Evolutionary conservation across 116 monocot genomes (phyloP).

Genomic region (Cymodocea nodosa): DNA sequence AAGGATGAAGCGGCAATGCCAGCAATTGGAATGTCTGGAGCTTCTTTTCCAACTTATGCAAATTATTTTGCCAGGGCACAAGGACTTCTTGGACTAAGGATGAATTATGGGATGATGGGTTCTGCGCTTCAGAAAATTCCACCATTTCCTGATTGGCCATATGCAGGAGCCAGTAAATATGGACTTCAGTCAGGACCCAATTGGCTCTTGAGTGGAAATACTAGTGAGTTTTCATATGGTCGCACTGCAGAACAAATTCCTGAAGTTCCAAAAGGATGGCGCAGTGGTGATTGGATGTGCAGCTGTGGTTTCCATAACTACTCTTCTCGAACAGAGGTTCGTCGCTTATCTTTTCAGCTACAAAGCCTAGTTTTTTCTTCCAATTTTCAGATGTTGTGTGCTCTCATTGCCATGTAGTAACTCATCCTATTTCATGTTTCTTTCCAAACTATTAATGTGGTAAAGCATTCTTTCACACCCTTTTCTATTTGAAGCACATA

Average conservation of each 20-base stretch:
- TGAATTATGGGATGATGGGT: constrained; percentile 46
- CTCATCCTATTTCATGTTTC: no score
- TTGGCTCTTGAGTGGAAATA: constrained; percentile 34
- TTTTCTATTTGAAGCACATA: no score
- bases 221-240: constrained; percentile 18
- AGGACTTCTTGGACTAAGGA: constrained; percentile 40
- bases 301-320: constrained; percentile 94
- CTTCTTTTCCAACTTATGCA: constrained; percentile 50
- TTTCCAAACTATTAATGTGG: no score
- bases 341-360: neutral
- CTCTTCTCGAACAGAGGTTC: constrained; percentile 65
- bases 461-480: neutral
- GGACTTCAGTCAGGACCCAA: constrained; percentile 28
- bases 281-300: constrained; percentile 93
- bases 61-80: constrained; percentile 57
- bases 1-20: constrained; percentile 86
- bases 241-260: constrained; percentile 25
- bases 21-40: constrained; percentile 61
- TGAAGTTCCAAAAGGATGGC: constrained; percentile 63
- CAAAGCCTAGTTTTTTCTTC: neutral
- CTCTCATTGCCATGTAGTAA: no score
- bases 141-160: constrained; percentile 38
- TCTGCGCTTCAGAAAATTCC: constrained; percentile 41
- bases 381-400: neutral
- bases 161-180: constrained; percentile 32